Conservation (phyloP, 192 early-diverging fungal genomes). For the Podila verticillata region DNA sequence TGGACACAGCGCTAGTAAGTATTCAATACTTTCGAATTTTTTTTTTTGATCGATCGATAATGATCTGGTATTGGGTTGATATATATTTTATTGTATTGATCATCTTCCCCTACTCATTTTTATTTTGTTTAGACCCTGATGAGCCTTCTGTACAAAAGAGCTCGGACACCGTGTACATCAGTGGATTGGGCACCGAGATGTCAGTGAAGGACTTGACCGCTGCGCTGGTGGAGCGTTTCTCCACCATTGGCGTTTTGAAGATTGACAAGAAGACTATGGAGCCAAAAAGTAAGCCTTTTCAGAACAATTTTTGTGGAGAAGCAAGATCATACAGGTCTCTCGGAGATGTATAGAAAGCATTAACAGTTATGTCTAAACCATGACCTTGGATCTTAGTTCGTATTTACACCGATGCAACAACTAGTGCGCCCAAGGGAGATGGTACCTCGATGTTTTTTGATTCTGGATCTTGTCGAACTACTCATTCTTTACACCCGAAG, state of each 20-base stretch:
- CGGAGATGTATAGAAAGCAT: no score
- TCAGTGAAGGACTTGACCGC: constrained; percentile 60
- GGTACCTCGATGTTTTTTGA: constrained; percentile 41
- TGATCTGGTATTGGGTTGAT: no score
- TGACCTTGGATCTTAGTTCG: constrained; percentile 57
- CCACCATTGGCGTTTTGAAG: constrained; percentile 78
- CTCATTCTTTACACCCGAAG: not conserved
- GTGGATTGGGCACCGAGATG: constrained; percentile 64
- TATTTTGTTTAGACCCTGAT: constrained; percentile 17
- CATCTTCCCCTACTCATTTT: not conserved
- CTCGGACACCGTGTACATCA: constrained; percentile 78
- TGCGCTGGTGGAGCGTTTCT: constrained; percentile 69
- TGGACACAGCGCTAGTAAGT: not conserved
- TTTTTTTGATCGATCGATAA: not conserved
- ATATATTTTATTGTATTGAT: no score
- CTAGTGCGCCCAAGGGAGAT: constrained; percentile 77
- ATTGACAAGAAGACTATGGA: constrained; percentile 68
- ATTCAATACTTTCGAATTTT: not conserved
- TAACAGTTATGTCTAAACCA: no score
- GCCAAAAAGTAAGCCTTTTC: constrained; percentile 63
- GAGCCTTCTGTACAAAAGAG: constrained; percentile 55
- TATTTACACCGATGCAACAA: constrained; percentile 73
- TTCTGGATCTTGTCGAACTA: not conserved
- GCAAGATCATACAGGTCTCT: not conserved
- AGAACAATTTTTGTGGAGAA: not conserved